Conservation (phyloP, 139 green algal species). For the Chlorella sp. region DNA sequence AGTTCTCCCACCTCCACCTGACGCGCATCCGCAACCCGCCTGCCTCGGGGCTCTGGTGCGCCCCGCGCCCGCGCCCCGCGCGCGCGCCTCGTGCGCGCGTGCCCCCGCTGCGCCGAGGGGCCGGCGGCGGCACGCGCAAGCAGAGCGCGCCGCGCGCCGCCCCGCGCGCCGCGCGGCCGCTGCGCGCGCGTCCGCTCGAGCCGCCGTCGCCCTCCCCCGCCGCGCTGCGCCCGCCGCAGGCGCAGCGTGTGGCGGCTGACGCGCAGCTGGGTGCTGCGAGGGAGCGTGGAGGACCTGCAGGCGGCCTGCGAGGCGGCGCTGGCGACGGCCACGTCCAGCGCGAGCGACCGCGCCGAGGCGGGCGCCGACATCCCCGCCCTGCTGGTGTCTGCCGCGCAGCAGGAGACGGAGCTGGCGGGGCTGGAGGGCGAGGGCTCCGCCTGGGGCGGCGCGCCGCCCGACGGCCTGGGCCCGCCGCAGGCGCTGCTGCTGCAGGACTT, state of each 20-base stretch:
- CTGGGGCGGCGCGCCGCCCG: slow-evolving; percentile 1
- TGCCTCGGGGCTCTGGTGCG: neutral
- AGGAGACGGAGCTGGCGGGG: slow-evolving; percentile 20
- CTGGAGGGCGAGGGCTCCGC: slow-evolving; percentile 11
- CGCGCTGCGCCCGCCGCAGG: slow-evolving; percentile 1
- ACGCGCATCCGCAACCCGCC: slow-evolving; percentile 21
- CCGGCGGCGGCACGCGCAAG: too few relatives aligned
- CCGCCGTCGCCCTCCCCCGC: neutral
- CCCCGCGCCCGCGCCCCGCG: neutral
- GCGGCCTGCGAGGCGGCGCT: slow-evolving; percentile 13
- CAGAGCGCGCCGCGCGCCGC: too few relatives aligned
- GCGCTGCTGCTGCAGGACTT: slow-evolving; percentile 29
- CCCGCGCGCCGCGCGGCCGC: neutral
- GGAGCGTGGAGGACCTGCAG: slow-evolving; percentile 13
- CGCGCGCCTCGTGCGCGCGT: too few relatives aligned
- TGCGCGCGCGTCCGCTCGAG: neutral
- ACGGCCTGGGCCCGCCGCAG: neutral
- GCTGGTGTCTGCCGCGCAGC: slow-evolving; percentile 15
- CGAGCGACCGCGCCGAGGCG: neutral
- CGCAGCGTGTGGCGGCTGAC: slow-evolving; percentile 19
- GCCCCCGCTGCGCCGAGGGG: too few relatives aligned
- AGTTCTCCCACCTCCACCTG: neutral
- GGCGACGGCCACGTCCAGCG: slow-evolving; percentile 5
- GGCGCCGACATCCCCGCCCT: slow-evolving; percentile 1
- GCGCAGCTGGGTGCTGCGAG: slow-evolving; percentile 14